These are phyloP conservation scores for Sindora glabra DNA, from an alignment of 306 rosid genomes.

Conservation along the genomic window DNA sequence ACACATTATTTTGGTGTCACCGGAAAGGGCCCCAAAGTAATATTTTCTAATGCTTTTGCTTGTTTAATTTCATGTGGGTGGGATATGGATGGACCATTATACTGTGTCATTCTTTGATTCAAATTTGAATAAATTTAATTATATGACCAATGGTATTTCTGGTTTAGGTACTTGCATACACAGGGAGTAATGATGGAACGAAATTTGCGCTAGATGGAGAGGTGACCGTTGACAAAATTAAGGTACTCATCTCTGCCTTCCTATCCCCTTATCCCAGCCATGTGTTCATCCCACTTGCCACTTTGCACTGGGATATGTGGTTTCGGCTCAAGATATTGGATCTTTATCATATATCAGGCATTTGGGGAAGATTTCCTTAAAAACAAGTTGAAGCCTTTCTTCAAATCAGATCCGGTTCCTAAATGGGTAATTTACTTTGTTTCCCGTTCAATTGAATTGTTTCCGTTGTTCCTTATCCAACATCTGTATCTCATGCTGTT, in stretches of 20 bases:
- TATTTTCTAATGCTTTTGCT: slow-evolving; percentile 2
- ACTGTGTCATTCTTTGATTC: neutral
- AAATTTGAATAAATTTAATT: neutral
- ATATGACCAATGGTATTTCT: slow-evolving; percentile 4
- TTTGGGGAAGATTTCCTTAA: slow-evolving; percentile 83
- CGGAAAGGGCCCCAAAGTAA: slow-evolving; percentile 69
- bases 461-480: slow-evolving; percentile 13
- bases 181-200: slow-evolving; percentile 82
- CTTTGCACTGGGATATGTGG: neutral
- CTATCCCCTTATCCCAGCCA: neutral
- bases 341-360: slow-evolving; percentile 33
- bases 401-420: slow-evolving; percentile 87
- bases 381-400: slow-evolving; percentile 91
- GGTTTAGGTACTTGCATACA: slow-evolving; percentile 67
- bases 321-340: slow-evolving; percentile 11
- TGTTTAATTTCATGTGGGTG: neutral
- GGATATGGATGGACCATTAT: neutral
- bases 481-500: neutral
- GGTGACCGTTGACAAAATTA: slow-evolving; percentile 52
- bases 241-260: slow-evolving; percentile 41
- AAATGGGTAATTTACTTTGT: slow-evolving; percentile 54
- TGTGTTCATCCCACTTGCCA: slow-evolving; percentile 1
- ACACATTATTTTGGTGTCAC: slow-evolving; percentile 85
- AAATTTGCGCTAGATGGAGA: slow-evolving; percentile 75
- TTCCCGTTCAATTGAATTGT: slow-evolving; percentile 12